Conservation (phyloP, 352 stramenopile genomes). For the Pythium dissimile region DNA sequence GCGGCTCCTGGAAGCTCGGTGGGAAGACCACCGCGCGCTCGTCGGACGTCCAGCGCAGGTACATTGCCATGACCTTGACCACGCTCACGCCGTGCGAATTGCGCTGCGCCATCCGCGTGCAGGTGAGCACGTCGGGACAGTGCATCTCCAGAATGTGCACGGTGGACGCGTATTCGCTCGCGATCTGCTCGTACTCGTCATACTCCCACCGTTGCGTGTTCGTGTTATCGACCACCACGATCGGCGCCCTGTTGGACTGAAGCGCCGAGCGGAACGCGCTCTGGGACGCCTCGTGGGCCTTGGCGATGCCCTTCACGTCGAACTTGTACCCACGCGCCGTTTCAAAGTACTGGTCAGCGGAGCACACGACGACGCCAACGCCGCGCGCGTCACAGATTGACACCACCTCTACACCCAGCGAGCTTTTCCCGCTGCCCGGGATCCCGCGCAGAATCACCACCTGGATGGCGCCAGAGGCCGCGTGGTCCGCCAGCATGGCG, state of each 20-base stretch:
- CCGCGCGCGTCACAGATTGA: conserved; percentile 30
- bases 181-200: conserved; percentile 37
- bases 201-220: conserved; percentile 73
- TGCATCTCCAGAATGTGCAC: conserved; percentile 48
- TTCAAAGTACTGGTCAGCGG: conserved; percentile 66
- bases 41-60: conserved; percentile 58
- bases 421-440: conserved; percentile 72
- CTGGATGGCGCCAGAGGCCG: conserved; percentile 13
- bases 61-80: conserved; percentile 69
- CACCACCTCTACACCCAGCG: conserved; percentile 38
- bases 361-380: conserved; percentile 38
- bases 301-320: conserved; percentile 42
- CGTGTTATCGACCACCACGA: conserved; percentile 77
- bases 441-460: conserved; percentile 71
- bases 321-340: conserved; percentile 59
- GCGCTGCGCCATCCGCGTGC: conserved; percentile 47
- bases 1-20: conserved; percentile 42
- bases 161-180: background rate
- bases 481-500: conserved; percentile 30
- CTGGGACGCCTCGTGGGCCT: conserved; percentile 50
- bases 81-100: conserved; percentile 67
- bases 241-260: conserved; percentile 1
- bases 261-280: conserved; percentile 36
- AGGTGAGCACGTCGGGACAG: conserved; percentile 42
- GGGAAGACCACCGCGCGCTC: conserved; percentile 28